phyloP scores from a whole-genome alignment of 345 rosid species.

The Acer campestre region DNA sequence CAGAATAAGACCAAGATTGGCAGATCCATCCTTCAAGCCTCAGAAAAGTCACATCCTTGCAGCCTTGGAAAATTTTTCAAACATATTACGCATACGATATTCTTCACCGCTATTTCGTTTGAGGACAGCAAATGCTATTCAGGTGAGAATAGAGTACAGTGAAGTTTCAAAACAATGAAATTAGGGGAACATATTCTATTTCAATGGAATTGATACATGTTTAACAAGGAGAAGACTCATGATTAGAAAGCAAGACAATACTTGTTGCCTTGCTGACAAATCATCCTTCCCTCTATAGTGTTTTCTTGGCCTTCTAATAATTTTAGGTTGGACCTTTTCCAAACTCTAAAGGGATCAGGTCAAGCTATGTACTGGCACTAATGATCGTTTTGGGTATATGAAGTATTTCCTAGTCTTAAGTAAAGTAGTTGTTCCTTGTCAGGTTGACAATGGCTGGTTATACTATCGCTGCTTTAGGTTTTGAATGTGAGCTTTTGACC shows the following conservation, averaged over 20 bases:
- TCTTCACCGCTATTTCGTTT: constrained; percentile 91
- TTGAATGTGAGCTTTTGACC: neutral
- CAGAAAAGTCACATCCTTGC: constrained; percentile 70
- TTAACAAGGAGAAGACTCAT: neutral
- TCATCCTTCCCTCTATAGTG: neutral
- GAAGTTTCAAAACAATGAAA: neutral
- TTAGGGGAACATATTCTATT: neutral
- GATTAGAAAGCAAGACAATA: neutral
- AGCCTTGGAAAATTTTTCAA: constrained; percentile 64
- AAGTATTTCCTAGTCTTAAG: too few species aligned
- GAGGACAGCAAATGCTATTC: constrained; percentile 71
- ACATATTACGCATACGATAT: constrained; percentile 72
- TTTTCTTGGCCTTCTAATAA: neutral
- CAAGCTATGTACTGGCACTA: neutral
- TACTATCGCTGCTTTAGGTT: neutral
- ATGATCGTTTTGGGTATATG: neutral
- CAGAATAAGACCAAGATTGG: constrained; percentile 88
- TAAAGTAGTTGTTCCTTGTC: too few species aligned
- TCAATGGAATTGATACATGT: neutral
- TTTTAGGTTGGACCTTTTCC: neutral
- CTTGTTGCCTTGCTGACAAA: neutral
- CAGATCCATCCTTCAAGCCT: constrained; percentile 88
- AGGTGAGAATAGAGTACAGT: constrained; percentile 45
- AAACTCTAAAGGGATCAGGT: neutral
- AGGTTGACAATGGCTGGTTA: too few species aligned